Evolutionary conservation across 2,329 filamentous ascomycete species (phyloP), one percentile per base, ranked within the genome.

Genomic region (Microascus cirrosus): DNA sequence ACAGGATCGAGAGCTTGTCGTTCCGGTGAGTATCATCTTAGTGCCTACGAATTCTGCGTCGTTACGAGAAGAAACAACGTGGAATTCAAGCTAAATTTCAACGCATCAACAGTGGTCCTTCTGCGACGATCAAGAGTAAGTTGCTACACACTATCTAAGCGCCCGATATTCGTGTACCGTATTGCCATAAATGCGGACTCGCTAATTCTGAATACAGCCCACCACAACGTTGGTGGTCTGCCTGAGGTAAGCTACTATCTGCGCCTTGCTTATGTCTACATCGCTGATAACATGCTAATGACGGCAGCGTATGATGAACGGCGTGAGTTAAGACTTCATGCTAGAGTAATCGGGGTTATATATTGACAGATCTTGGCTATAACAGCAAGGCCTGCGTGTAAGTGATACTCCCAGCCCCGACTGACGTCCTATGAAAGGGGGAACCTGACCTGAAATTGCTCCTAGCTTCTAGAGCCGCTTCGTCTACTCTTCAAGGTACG

Each of bases 401-500:
- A 60, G 53, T 10, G 60, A 61, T 22, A 45, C n/a, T 13, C 28
- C 28, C 28, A 32, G 28, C 4, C 28, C 28, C 28, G 28, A 32
- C 28, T 32, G 28, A 8, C 28, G 28, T 32, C 8, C n/a, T 32
- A 8, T 32, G 4, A 32, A 32, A 32, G 28, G 28, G 4, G 28
- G 28, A 32, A 32, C 4, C 28, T 32, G 28, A 32, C 28, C 4
- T 32, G 28, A 32, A 8, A 32, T 32, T 8, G 8, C 28, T 8
- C 8, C 4, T 32, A 32, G 28, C 28, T 32, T 32, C 28, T 32
- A 32, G 28, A 32, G 28, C 28, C 28, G 28, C 28, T 32, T 32
- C 28, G 28, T 32, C 59, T 62, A 62, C 76, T 94, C 34, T 93
- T 92, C 80, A 94, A 94, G 70, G 88, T 94, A 64, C 94, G 73